Percentiles rank a stretch among this genome's conserved stretches.
These are phyloP conservation scores for Ogataea corticis DNA, from an alignment of 805 yeast species.

Conservation along the genomic window DNA sequence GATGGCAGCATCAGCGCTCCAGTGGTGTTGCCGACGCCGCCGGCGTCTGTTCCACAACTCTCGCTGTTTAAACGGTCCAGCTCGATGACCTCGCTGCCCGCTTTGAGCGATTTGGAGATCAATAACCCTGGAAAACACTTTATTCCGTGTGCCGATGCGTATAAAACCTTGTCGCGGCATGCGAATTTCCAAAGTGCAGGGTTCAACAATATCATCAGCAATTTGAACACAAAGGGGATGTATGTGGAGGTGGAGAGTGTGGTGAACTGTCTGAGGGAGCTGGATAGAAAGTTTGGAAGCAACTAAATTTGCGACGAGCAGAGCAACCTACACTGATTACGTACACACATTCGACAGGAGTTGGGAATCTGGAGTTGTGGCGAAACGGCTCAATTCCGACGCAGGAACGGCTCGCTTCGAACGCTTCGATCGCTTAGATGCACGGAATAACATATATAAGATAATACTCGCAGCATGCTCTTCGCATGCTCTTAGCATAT, in stretches of 20 bases:
- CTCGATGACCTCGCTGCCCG: constrained; percentile 26
- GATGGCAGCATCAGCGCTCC: neutral
- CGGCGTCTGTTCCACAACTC: constrained; percentile 14
- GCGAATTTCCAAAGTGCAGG: constrained; percentile 74
- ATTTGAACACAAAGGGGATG: constrained; percentile 79
- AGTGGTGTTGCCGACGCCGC: constrained; percentile 21
- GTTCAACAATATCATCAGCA: constrained; percentile 70
- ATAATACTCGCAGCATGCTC: too few species aligned
- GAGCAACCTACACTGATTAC: too few species aligned
- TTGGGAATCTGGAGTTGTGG: too few species aligned
- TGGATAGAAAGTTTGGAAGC: constrained; percentile 62
- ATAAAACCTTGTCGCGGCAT: constrained; percentile 81
- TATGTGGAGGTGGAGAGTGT: constrained; percentile 91
- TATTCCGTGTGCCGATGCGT: constrained; percentile 89
- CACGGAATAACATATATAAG: too few species aligned
- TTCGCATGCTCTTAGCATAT: too few species aligned
- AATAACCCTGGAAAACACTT: constrained; percentile 47
- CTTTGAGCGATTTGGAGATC: constrained; percentile 30
- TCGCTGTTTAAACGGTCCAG: constrained; percentile 19
- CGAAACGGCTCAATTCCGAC: too few species aligned
- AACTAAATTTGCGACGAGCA: too few species aligned
- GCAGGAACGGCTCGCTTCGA: too few species aligned
- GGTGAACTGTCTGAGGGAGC: constrained; percentile 77
- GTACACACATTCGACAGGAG: too few species aligned
- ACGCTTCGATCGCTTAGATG: too few species aligned